Evolutionary conservation across 2,329 filamentous ascomycete species (phyloP).

Genomic region (Colletotrichum siamense): DNA sequence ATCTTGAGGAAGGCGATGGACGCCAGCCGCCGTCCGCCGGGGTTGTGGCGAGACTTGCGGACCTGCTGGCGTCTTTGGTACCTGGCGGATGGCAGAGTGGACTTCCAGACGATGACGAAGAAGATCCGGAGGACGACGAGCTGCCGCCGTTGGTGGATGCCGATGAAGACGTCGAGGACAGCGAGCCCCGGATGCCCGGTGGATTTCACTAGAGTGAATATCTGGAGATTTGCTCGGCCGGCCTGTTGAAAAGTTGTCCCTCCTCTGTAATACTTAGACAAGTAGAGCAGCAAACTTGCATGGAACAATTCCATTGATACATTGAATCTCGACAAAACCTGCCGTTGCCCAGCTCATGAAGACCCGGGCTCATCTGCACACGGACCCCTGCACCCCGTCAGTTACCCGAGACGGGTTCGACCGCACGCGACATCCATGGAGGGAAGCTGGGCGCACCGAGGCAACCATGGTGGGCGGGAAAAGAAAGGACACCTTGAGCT

Average conservation of each 20-base stretch:
- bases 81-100: constrained; percentile 6
- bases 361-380: background rate
- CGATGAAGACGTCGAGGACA: background rate
- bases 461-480: background rate
- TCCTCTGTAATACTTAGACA: background rate
- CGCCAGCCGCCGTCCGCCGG: background rate
- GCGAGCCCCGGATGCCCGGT: background rate
- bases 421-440: constrained; percentile 11
- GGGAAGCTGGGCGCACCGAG: background rate
- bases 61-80: constrained; percentile 5
- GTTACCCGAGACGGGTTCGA: constrained; percentile 12
- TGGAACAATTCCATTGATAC: background rate
- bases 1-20: background rate
- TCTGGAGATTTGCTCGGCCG: background rate
- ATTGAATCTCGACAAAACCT: background rate
- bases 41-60: constrained; percentile 8
- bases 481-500: background rate
- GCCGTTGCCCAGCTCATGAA: background rate
- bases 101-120: background rate
- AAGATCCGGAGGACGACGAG: constrained; percentile 6
- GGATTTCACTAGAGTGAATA: background rate
- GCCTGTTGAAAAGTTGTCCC: background rate
- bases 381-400: background rate
- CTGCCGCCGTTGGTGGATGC: background rate
- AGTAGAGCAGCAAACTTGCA: background rate